Conservation (phyloP, 2,329 filamentous ascomycete genomes). For the Phialocephala subalpina region DNA sequence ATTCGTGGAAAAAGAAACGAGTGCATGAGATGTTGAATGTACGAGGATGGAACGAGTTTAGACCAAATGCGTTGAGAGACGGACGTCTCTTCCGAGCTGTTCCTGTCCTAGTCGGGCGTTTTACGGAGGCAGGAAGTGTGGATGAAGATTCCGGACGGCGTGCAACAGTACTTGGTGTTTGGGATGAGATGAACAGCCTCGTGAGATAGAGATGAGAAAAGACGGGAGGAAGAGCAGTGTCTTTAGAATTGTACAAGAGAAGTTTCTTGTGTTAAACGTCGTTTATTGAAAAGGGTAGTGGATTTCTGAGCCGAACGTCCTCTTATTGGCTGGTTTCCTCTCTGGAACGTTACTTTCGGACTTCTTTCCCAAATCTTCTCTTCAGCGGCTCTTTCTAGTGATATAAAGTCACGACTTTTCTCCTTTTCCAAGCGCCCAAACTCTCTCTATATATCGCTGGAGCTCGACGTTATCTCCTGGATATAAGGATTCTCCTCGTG, state of each 20-base stretch:
- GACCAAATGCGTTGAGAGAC: slow-evolving; percentile 4
- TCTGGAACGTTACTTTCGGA: slow-evolving; percentile 7
- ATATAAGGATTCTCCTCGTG: background rate
- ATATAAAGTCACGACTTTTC: background rate
- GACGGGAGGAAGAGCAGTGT: background rate
- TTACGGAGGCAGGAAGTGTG: slow-evolving; percentile 11
- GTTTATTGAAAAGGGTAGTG: background rate
- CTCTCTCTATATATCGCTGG: too few relatives aligned
- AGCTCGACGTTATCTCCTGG: background rate
- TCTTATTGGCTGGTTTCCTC: background rate
- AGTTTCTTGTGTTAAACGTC: background rate
- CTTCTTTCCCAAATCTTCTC: background rate
- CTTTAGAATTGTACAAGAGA: background rate
- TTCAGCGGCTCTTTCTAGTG: background rate
- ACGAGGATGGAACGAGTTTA: slow-evolving; percentile 14
- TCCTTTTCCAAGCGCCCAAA: too few relatives aligned
- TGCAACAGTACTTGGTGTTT: slow-evolving; percentile 22
- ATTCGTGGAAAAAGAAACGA: slow-evolving; percentile 25
- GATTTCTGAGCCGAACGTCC: background rate
- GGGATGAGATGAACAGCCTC: slow-evolving; percentile 7
- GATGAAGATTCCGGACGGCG: slow-evolving; percentile 19
- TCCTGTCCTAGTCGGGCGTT: slow-evolving; percentile 5
- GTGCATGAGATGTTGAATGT: slow-evolving; percentile 17
- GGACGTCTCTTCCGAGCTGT: slow-evolving; percentile 20
- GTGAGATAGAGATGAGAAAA: background rate